phyloP scores from a whole-genome alignment of 1,284 basidiomycete genomes.

The Fomitopsis betulina region DNA sequence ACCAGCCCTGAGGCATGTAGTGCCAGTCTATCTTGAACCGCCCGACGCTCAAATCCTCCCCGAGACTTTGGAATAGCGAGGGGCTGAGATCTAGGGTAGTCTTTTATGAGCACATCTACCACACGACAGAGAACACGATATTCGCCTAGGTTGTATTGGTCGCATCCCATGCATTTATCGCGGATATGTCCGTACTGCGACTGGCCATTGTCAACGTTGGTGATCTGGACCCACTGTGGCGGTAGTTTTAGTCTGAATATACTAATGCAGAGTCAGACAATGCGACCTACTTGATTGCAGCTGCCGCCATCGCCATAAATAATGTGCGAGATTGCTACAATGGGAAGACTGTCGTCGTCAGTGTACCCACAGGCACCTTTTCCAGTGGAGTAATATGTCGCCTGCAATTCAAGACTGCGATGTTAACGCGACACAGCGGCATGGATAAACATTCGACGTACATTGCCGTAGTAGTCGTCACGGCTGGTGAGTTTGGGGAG shows the following conservation, averaged over 20 bases:
- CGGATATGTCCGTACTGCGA: not conserved
- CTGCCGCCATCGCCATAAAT: slow-evolving; percentile 31
- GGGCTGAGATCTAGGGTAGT: not conserved
- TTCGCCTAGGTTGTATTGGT: not conserved
- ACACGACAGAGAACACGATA: not conserved
- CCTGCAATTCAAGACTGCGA: slow-evolving; percentile 18
- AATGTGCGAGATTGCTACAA: slow-evolving; percentile 33
- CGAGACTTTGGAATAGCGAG: not conserved
- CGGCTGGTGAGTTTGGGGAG: no score
- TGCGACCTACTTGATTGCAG: slow-evolving; percentile 26
- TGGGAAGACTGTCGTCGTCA: slow-evolving; percentile 29
- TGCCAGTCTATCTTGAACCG: not conserved
- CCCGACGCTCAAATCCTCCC: not conserved
- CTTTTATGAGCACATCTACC: not conserved
- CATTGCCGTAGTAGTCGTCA: no score
- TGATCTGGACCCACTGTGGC: not conserved
- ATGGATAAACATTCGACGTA: no score
- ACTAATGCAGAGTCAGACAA: no score
- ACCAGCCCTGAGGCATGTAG: not conserved
- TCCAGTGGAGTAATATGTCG: slow-evolving; percentile 37
- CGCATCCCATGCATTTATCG: slow-evolving; percentile 2
- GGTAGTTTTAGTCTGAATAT: no score
- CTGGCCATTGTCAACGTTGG: not conserved
- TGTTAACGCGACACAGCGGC: no score
- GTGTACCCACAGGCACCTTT: slow-evolving; percentile 36